Evolutionary conservation across 352 stramenopile genomes (phyloP).

Genomic region (Stephanocyclus meneghinianus): DNA sequence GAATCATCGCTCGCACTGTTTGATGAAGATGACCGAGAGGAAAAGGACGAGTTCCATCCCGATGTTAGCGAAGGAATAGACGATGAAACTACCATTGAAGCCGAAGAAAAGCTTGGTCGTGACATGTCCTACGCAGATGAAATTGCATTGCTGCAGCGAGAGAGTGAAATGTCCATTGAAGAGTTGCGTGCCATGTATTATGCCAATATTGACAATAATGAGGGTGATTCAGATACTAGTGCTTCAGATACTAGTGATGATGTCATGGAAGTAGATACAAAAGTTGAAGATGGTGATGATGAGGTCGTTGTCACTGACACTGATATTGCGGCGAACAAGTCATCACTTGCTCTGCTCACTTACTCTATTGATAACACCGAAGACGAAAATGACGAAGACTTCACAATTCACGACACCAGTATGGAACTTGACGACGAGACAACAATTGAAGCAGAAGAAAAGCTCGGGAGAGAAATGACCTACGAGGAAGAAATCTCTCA

Average conservation of each 20-base stretch:
- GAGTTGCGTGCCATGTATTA: slow-evolving; percentile 85
- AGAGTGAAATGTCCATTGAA: slow-evolving; percentile 91
- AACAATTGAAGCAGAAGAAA: slow-evolving; percentile 87
- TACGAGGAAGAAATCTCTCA: slow-evolving; percentile 77
- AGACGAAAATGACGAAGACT: slow-evolving; percentile 60
- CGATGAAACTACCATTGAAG: slow-evolving; percentile 91
- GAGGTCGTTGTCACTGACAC: slow-evolving; percentile 10
- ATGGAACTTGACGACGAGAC: slow-evolving; percentile 86
- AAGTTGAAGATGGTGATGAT: background rate
- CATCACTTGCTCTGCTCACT: slow-evolving; percentile 27
- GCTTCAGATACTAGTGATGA: background rate
- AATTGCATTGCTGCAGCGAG: slow-evolving; percentile 86
- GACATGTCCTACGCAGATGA: slow-evolving; percentile 85
- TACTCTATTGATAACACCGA: slow-evolving; percentile 30
- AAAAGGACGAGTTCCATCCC: slow-evolving; percentile 61
- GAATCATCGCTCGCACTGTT: slow-evolving; percentile 6
- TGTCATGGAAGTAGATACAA: too few relatives aligned
- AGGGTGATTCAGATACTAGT: background rate
- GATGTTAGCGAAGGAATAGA: slow-evolving; percentile 66
- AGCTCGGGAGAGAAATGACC: slow-evolving; percentile 62
- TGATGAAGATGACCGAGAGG: slow-evolving; percentile 77
- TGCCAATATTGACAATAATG: slow-evolving; percentile 21
- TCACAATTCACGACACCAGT: slow-evolving; percentile 41
- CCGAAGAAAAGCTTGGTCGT: slow-evolving; percentile 82
- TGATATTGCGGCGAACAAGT: background rate